Evolutionary conservation across 1,139 yeast species (phyloP).

Genomic region (Geotrichum cucujoidarum): DNA sequence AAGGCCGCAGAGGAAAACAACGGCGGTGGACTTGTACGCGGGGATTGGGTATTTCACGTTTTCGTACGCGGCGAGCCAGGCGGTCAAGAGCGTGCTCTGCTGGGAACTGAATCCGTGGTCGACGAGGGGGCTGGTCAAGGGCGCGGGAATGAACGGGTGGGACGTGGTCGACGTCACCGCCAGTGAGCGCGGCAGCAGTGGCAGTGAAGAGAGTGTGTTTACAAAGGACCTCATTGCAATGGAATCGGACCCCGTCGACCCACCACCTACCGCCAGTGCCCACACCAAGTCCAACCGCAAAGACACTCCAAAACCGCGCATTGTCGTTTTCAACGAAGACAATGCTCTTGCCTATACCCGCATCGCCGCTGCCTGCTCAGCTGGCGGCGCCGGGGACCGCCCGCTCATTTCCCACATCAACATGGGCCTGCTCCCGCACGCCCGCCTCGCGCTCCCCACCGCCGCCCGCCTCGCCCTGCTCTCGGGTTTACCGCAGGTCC

Average conservation of each 20-base stretch:
- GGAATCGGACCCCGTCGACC: background rate
- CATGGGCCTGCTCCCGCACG: constrained; percentile 70
- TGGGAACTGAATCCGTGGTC: constrained; percentile 92
- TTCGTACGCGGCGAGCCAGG: constrained; percentile 56
- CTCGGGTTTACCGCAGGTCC: constrained; percentile 11
- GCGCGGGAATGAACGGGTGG: constrained; percentile 47
- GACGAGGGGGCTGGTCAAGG: constrained; percentile 60
- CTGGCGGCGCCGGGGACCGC: constrained; percentile 2
- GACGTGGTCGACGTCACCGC: constrained; percentile 25
- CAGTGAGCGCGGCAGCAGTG: background rate
- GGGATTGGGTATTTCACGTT: constrained; percentile 86
- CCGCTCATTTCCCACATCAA: constrained; percentile 58
- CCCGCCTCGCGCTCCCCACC: constrained; percentile 55
- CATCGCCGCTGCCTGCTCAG: constrained; percentile 28
- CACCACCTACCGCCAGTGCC: background rate
- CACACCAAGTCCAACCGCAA: constrained; percentile 6
- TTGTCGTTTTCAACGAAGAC: constrained; percentile 56
- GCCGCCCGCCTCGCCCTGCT: constrained; percentile 35
- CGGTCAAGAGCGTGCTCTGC: constrained; percentile 49
- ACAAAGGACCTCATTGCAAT: background rate
- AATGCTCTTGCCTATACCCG: constrained; percentile 50
- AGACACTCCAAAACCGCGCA: constrained; percentile 27
- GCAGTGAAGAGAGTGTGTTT: too few relatives aligned
- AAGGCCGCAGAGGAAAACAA: constrained; percentile 25
- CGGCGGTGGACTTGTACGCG: constrained; percentile 66